phyloP scores from a whole-genome alignment of 768 basidiomycete genomes.

The Amyloporia xantha region DNA sequence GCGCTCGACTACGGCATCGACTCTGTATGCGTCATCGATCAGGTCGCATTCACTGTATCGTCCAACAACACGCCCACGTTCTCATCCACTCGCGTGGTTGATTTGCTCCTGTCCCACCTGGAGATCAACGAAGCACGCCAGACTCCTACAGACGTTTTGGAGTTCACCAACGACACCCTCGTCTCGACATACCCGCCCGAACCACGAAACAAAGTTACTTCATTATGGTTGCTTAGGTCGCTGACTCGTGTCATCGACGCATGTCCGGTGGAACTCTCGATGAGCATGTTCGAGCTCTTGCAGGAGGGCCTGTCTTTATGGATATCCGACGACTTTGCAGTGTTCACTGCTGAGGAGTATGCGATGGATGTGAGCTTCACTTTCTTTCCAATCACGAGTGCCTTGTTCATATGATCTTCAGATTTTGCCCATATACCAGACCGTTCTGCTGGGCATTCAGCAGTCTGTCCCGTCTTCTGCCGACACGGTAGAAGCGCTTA shows the following conservation, averaged over 20 bases:
- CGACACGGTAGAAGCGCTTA: constrained; percentile 40
- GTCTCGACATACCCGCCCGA: constrained; percentile 61
- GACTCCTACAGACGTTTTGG: constrained; percentile 47
- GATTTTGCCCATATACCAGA: constrained; percentile 62
- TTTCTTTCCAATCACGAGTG: neutral
- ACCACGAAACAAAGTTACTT: constrained; percentile 42
- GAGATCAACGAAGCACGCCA: constrained; percentile 44
- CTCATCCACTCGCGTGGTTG: constrained; percentile 47
- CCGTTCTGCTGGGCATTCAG: constrained; percentile 44
- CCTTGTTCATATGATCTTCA: constrained; percentile 19
- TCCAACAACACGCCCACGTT: constrained; percentile 33
- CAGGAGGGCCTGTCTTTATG: constrained; percentile 54
- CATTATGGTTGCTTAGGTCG: constrained; percentile 57
- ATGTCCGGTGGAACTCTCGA: constrained; percentile 44
- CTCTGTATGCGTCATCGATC: constrained; percentile 44
- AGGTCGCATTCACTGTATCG: constrained; percentile 43
- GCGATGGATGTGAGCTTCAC: constrained; percentile 44
- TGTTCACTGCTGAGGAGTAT: constrained; percentile 49
- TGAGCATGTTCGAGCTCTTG: constrained; percentile 39
- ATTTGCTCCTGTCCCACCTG: constrained; percentile 51
- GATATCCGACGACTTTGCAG: constrained; percentile 52
- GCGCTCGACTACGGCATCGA: constrained; percentile 60
- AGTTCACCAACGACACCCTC: constrained; percentile 56
- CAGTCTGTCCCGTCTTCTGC: constrained; percentile 37
- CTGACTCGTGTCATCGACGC: constrained; percentile 47